Evolutionary conservation across 495 filamentous ascomycete genomes (phyloP).

Genomic region (Neurospora sp.): DNA sequence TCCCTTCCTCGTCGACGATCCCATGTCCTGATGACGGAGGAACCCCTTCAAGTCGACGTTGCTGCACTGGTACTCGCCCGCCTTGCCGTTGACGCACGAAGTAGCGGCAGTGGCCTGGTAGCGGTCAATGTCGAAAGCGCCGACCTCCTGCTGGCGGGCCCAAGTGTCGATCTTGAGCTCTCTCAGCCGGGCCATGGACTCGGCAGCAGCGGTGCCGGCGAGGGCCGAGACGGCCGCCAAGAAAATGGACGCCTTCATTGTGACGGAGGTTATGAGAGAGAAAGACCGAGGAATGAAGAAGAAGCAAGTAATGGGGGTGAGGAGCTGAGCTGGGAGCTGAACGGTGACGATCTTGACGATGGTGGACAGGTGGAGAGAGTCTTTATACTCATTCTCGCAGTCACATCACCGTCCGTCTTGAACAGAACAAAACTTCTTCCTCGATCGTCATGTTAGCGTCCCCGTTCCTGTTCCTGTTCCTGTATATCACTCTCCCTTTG

Average conservation of each 20-base stretch:
- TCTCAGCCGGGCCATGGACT: constrained; percentile 7
- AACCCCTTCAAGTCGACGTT: constrained; percentile 9
- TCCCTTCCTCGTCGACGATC: constrained; percentile 6
- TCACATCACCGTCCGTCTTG: neutral
- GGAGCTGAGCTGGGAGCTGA: neutral
- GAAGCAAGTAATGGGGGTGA: neutral
- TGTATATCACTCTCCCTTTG: neutral
- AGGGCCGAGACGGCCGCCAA: neutral
- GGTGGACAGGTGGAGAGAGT: neutral
- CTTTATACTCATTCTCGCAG: neutral
- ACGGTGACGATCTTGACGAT: neutral
- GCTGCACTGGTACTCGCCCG: constrained; percentile 12
- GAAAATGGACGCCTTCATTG: neutral
- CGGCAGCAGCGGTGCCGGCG: neutral
- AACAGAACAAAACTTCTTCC: neutral
- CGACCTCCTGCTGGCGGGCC: constrained; percentile 2
- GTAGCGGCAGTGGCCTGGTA: neutral
- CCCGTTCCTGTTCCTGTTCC: neutral
- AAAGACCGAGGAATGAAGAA: neutral
- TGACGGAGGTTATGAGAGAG: neutral
- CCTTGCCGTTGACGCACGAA: constrained; percentile 9
- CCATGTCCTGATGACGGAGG: constrained; percentile 12
- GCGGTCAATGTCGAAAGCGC: constrained; percentile 5
- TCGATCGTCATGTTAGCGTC: neutral
- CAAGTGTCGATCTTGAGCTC: constrained; percentile 3